Base-by-base conservation (phyloP, 202 grass and related monocot species). In the Dendrocalamus latiflorus region DNA sequence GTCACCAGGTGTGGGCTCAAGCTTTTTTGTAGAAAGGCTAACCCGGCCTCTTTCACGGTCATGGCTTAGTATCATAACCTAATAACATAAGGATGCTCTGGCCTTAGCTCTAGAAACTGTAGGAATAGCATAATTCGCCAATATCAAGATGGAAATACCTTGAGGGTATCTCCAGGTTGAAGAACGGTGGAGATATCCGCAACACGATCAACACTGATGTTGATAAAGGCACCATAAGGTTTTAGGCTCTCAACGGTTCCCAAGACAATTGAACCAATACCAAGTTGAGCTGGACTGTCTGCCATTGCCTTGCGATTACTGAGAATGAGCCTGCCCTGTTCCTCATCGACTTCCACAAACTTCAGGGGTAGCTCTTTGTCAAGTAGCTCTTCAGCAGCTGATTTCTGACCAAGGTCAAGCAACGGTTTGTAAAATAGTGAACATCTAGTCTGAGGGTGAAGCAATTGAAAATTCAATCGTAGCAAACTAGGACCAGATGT, bases 61-160 rank as follows among this genome's bases (percentile, higher is more conserved):
- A 91, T 96, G 93, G 84, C 96, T 99, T 78, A 99, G 82, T 47
- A 99, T 90, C 96, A 99, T 96, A 61, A 95, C 93, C 96, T 95
- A 75, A 55, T 83, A 65, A 45, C 28, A 82, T 33, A 28, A 67
- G 6, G 74, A 43, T 37, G 26, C 17, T 39, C 2, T 43, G 20
- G 39, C n/a, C 15, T n/a, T n/a, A n/a, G n/a, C n/a, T n/a, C 43
- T 59, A 34, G 59, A 72, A 76, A 68, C 63, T 43, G 18, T 33
- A 79, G 18, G 36, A 44, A 85, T 61, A 33, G 7, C n/a, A 68
- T 21, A 65, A 84, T 65, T 75, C 25, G 3, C 68, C 75, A 83
- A 49, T 65, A 85, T 28, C 6, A 78, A 56, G 13, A 76, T 63
- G 64, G 33, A 37, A 83, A 55, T 91, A 98, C 95, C 95, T 98